Percentiles rank a stretch among this genome's conserved stretches.
phyloP scores from a whole-genome alignment of 2,329 filamentous ascomycete genomes.

The Fusarium sp. region DNA sequence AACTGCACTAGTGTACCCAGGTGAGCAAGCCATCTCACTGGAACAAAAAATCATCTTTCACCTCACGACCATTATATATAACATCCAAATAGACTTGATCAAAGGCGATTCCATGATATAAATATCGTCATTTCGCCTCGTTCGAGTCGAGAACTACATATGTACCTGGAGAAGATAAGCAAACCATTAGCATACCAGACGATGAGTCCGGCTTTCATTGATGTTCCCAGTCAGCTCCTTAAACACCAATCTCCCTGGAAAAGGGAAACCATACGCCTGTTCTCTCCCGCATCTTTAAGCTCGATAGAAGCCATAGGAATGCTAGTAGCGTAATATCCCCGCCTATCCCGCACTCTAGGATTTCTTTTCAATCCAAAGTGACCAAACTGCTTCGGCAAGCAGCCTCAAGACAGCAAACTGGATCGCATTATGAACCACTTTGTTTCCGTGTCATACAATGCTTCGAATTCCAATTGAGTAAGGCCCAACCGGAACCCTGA shows the following conservation, averaged over 20 bases:
- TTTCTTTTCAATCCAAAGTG: slow-evolving; percentile 13
- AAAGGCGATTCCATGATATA: neutral
- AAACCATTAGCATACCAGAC: slow-evolving; percentile 31
- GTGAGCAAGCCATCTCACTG: neutral
- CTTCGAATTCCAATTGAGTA: slow-evolving; percentile 22
- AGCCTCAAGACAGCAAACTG: slow-evolving; percentile 12
- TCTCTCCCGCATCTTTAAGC: slow-evolving; percentile 18
- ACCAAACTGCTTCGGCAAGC: slow-evolving; percentile 13
- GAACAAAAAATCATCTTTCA: neutral
- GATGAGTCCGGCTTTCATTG: slow-evolving; percentile 8
- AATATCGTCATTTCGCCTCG: slow-evolving; percentile 33
- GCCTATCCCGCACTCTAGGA: slow-evolving; percentile 7
- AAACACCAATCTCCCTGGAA: slow-evolving; percentile 38
- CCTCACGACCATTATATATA: neutral
- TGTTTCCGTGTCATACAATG: slow-evolving; percentile 31
- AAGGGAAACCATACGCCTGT: slow-evolving; percentile 36
- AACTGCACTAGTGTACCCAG: neutral
- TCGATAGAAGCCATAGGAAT: slow-evolving; percentile 27
- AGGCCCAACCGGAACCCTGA: slow-evolving; percentile 28
- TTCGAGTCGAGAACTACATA: slow-evolving; percentile 31
- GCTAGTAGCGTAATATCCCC: slow-evolving; percentile 16
- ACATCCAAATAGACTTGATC: neutral
- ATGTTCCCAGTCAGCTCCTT: slow-evolving; percentile 31
- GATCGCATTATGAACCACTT: slow-evolving; percentile 14
- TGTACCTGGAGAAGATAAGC: slow-evolving; percentile 27